A percentile compares a stretch with the other conserved stretches of the same genome.
phyloP scores from a whole-genome alignment of 257 asterid species.

The Capsicum chinense region DNA sequence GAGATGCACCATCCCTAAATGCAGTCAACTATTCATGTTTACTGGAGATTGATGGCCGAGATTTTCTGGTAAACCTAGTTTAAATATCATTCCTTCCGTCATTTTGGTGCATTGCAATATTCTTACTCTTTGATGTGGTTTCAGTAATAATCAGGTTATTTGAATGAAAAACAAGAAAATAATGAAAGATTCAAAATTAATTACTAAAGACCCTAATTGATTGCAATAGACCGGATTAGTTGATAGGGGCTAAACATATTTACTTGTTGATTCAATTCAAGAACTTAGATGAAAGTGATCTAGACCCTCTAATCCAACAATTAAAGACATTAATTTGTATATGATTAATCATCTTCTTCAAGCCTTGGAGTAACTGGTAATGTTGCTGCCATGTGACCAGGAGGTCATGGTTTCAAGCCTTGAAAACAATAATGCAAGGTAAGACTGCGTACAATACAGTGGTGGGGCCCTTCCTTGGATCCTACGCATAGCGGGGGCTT shows the following conservation, averaged over 20 bases:
- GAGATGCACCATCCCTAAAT: conserved; percentile 22
- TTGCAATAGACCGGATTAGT: not conserved
- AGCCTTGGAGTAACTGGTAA: too few species aligned
- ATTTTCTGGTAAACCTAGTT: conserved; percentile 33
- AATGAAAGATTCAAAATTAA: not conserved
- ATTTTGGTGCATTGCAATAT: not conserved
- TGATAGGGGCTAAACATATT: not conserved
- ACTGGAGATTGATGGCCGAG: conserved; percentile 28
- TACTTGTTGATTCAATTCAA: not conserved
- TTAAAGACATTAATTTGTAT: not conserved
- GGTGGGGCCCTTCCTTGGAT: too few species aligned
- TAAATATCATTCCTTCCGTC: conserved; percentile 4
- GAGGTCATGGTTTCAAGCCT: too few species aligned
- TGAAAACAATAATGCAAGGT: too few species aligned
- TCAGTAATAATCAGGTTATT: not conserved
- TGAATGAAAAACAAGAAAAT: not conserved
- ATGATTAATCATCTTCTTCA: not conserved
- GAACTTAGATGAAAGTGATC: not conserved
- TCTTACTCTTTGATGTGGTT: conserved; percentile 7
- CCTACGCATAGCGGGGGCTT: too few species aligned
- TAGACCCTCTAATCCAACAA: not conserved
- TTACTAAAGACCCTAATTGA: not conserved
- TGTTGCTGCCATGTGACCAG: too few species aligned
- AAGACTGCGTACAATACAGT: too few species aligned
- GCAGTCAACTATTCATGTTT: conserved; percentile 8